These are phyloP conservation scores for Aspergillus ochraceoroseus DNA, from an alignment of 2,329 filamentous ascomycete species.

Conservation along the genomic window DNA sequence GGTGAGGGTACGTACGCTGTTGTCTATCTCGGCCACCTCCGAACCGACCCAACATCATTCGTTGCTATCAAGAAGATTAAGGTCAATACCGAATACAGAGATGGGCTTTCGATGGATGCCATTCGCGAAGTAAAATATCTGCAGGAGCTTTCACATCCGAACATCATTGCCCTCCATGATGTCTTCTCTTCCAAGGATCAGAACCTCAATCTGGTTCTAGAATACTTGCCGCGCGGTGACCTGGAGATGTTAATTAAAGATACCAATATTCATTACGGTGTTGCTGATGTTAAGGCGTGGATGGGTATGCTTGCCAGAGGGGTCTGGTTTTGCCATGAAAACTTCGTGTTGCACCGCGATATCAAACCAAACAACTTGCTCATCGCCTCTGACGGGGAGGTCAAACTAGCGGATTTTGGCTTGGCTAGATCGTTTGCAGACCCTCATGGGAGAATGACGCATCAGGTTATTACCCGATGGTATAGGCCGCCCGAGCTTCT, in stretches of 20 bases:
- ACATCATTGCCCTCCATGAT: slow-evolving; percentile 86
- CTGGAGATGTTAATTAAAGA: slow-evolving; percentile 93
- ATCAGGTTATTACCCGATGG: slow-evolving; percentile 93
- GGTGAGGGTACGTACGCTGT: slow-evolving; percentile 96
- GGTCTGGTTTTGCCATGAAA: slow-evolving; percentile 95
- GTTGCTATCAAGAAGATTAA: slow-evolving; percentile 65
- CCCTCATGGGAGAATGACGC: slow-evolving; percentile 82
- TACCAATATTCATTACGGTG: slow-evolving; percentile 72
- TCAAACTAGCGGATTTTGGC: slow-evolving; percentile 97
- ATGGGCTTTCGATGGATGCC: slow-evolving; percentile 90
- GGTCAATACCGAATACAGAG: slow-evolving; percentile 60
- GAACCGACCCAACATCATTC: slow-evolving; percentile 62
- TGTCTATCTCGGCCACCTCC: slow-evolving; percentile 82
- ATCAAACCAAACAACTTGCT: slow-evolving; percentile 99
- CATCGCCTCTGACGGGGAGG: slow-evolving; percentile 84
- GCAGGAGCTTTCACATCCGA: slow-evolving; percentile 88
- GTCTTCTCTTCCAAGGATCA: slow-evolving; percentile 96
- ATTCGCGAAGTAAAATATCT: slow-evolving; percentile 94
- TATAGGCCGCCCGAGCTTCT: slow-evolving; percentile 92
- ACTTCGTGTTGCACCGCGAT: slow-evolving; percentile 89
- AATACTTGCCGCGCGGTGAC: slow-evolving; percentile 89
- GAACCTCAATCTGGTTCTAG: slow-evolving; percentile 91
- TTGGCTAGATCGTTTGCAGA: slow-evolving; percentile 85
- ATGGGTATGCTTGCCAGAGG: slow-evolving; percentile 94
- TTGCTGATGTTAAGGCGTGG: slow-evolving; percentile 94